Percentiles rank a stretch among this genome's conserved stretches.
These are phyloP conservation scores for Leccinum boreale DNA, from an alignment of 768 basidiomycete genomes.

Conservation along the genomic window DNA sequence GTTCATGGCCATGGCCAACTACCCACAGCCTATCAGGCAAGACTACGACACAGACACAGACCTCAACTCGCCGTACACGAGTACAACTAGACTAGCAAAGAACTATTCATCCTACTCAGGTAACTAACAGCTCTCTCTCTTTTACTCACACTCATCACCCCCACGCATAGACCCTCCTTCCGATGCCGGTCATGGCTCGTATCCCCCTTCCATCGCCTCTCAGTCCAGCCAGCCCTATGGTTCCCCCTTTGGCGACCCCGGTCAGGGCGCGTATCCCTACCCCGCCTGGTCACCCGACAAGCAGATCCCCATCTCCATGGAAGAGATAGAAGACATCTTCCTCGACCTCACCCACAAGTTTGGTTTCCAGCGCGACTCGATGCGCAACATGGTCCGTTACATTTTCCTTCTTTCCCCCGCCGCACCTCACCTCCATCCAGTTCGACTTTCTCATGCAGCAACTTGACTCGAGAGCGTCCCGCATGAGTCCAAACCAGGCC, in stretches of 20 bases:
- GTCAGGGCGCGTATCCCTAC: conserved; percentile 65
- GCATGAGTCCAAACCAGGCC: conserved; percentile 96
- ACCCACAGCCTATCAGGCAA: conserved; percentile 32
- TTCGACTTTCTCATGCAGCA: conserved; percentile 98
- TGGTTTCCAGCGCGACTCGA: conserved; percentile 94
- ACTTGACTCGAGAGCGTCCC: conserved; percentile 95
- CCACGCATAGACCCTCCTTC: conserved; percentile 22
- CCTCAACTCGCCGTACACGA: conserved; percentile 53
- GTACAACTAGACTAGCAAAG: conserved; percentile 51
- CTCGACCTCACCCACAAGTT: conserved; percentile 98
- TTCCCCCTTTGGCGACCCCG: conserved; percentile 59
- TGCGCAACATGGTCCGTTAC: conserved; percentile 83
- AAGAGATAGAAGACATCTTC: conserved; percentile 99
- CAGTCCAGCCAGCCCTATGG: conserved; percentile 56
- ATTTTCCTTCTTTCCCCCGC: background rate
- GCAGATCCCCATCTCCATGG: conserved; percentile 93
- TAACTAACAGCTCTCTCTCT: conserved; percentile 2
- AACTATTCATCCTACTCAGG: conserved; percentile 28
- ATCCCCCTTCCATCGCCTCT: conserved; percentile 58
- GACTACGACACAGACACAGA: conserved; percentile 50
- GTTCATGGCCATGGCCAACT: conserved; percentile 28
- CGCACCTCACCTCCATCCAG: conserved; percentile 36
- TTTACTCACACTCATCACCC: background rate
- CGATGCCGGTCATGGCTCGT: conserved; percentile 38
- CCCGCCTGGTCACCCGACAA: conserved; percentile 94